Conservation (phyloP, 768 basidiomycete species). For the Suillus decipiens region DNA sequence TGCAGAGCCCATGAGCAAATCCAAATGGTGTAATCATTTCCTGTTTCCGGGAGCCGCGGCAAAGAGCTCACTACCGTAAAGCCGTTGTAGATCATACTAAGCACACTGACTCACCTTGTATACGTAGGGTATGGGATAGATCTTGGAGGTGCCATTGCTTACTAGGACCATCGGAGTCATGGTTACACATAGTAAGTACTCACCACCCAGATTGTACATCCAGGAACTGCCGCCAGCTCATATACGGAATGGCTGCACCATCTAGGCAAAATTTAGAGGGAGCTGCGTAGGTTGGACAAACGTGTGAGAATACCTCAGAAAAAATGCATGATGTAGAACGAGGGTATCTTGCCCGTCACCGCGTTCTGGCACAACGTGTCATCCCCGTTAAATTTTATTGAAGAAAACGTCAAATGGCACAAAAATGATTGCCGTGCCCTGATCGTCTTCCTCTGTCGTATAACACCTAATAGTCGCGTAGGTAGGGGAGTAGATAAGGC, state of each 20-base stretch:
- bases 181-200: not conserved
- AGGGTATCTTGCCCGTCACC: conserved; percentile 2
- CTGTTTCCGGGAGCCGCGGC: conserved; percentile 1
- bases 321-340: conserved; percentile 3
- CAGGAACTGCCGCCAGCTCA: not conserved
- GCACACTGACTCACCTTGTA: not conserved
- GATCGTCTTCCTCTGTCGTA: not conserved
- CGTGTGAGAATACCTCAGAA: not conserved
- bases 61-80: not conserved
- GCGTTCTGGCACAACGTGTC: not conserved
- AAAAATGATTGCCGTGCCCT: not conserved
- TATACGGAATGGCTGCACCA: not conserved
- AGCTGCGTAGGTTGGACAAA: not conserved
- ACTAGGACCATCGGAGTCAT: not conserved
- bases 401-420: conserved; percentile 1
- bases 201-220: not conserved
- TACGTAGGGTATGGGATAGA: not conserved
- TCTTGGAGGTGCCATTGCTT: not conserved
- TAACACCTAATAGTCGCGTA: not conserved
- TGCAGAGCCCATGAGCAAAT: not conserved
- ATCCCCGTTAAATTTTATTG: not conserved
- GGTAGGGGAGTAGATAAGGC: not conserved
- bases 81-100: not conserved
- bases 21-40: not conserved
- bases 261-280: not conserved